Conservation (phyloP, 257 asterid species). For the Nicotiana obtusifolia region DNA sequence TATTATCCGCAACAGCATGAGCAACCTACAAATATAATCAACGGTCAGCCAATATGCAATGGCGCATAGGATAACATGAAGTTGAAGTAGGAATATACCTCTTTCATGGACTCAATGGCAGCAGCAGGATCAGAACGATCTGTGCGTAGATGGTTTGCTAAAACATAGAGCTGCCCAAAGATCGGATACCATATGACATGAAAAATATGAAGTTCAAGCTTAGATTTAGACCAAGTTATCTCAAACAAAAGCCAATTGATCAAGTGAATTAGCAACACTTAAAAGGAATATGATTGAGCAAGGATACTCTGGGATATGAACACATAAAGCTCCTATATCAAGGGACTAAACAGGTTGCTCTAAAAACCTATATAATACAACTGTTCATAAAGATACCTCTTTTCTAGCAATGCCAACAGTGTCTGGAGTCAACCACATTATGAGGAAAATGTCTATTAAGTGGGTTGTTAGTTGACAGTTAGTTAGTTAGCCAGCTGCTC, state of each 20-base stretch:
- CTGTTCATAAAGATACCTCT: conserved; percentile 19
- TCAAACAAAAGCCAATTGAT: neutral
- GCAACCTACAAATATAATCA: conserved; percentile 26
- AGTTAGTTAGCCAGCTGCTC: no score
- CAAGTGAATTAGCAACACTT: neutral
- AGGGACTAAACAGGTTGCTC: no score
- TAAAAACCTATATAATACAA: no score
- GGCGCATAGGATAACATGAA: no score
- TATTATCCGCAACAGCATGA: conserved; percentile 24
- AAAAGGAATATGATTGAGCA: neutral
- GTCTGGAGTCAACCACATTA: conserved; percentile 45
- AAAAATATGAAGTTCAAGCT: neutral
- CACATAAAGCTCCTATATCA: neutral
- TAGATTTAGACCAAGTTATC: neutral
- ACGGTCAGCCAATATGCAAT: neutral
- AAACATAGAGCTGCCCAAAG: conserved; percentile 37
- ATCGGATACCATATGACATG: conserved; percentile 38
- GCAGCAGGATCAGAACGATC: conserved; percentile 35
- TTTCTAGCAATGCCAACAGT: conserved; percentile 39
- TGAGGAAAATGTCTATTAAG: conserved; percentile 20
- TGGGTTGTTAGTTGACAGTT: no score
- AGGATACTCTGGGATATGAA: neutral
- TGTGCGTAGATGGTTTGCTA: conserved; percentile 39
- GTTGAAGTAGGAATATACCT: no score
- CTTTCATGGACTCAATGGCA: conserved; percentile 33